Percentiles rank a stretch among this genome's conserved stretches.
Evolutionary conservation across 352 stramenopile species (phyloP).

Genomic region (Phytophthora sp.): DNA sequence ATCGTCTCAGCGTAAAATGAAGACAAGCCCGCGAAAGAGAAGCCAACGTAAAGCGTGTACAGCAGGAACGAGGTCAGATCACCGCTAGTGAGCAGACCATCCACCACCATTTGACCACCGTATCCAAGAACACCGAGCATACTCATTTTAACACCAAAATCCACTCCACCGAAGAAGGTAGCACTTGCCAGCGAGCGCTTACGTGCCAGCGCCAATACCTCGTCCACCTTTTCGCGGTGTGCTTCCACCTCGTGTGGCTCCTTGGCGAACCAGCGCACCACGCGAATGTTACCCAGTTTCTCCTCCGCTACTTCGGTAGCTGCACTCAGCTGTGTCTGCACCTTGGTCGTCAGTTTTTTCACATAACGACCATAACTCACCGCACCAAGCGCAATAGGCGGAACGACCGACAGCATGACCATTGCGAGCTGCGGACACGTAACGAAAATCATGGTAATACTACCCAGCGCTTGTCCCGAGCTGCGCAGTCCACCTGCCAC

Average conservation of each 20-base stretch:
- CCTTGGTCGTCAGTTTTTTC: conserved; percentile 83
- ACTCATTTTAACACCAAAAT: conserved; percentile 88
- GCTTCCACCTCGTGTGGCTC: conserved; percentile 74
- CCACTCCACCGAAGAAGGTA: conserved; percentile 85
- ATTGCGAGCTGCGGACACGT: conserved; percentile 91
- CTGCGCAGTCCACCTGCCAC: conserved; percentile 78
- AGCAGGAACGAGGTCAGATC: conserved; percentile 94
- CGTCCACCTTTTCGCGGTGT: conserved; percentile 62
- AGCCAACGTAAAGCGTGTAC: conserved; percentile 93
- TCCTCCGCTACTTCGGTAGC: conserved; percentile 94
- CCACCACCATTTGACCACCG: conserved; percentile 90
- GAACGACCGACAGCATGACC: conserved; percentile 91
- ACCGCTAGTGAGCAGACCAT: conserved; percentile 87
- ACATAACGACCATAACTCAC: conserved; percentile 90
- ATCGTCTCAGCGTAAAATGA: conserved; percentile 93
- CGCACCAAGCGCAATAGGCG: conserved; percentile 89
- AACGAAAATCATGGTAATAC: conserved; percentile 91
- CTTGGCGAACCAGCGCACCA: conserved; percentile 92
- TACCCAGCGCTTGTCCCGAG: conserved; percentile 82
- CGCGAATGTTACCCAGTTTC: conserved; percentile 92
- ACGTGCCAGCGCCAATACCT: conserved; percentile 66
- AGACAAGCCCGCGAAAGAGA: conserved; percentile 89
- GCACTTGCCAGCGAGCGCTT: conserved; percentile 82
- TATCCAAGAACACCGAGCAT: conserved; percentile 93
- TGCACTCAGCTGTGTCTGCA: conserved; percentile 92